phyloP scores from a whole-genome alignment of 2,329 filamentous ascomycete species.

The Aspergillus bombycis region DNA sequence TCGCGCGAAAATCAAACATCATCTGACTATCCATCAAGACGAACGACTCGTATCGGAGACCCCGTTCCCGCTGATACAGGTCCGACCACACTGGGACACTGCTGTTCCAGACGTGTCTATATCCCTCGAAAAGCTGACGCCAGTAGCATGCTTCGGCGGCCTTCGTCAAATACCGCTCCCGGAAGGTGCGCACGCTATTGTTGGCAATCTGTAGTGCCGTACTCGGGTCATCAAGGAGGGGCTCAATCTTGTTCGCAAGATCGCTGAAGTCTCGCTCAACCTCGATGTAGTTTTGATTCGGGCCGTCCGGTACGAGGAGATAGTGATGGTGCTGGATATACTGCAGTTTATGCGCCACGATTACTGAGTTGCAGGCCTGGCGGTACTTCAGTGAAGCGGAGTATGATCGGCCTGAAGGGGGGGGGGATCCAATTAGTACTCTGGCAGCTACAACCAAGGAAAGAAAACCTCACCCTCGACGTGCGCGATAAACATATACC shows the following conservation, averaged over 20 bases:
- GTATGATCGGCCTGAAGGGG: conserved; percentile 41
- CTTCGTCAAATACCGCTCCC: conserved; percentile 54
- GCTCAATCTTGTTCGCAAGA: conserved; percentile 42
- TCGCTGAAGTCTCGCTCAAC: conserved; percentile 59
- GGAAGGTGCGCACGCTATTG: conserved; percentile 49
- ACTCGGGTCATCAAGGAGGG: conserved; percentile 38
- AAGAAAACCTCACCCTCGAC: conserved; percentile 49
- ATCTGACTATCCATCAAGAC: conserved; percentile 28
- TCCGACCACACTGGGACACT: conserved; percentile 16
- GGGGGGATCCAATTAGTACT: background rate
- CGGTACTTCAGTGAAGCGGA: conserved; percentile 55
- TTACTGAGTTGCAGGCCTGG: conserved; percentile 51
- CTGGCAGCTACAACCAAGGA: background rate
- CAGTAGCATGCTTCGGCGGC: conserved; percentile 57
- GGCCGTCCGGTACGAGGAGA: conserved; percentile 44
- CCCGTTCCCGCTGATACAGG: conserved; percentile 14
- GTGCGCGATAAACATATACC: conserved; percentile 57
- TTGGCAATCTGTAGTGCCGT: conserved; percentile 49
- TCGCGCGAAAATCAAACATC: conserved; percentile 27
- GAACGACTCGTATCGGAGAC: conserved; percentile 36
- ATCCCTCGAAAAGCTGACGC: conserved; percentile 45
- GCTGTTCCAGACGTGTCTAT: conserved; percentile 27
- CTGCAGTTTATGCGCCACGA: conserved; percentile 50
- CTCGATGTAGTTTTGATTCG: conserved; percentile 51
- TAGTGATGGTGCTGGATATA: conserved; percentile 53